phyloP scores from a whole-genome alignment of 139 green algal species.

The Chlorella vulgaris region DNA sequence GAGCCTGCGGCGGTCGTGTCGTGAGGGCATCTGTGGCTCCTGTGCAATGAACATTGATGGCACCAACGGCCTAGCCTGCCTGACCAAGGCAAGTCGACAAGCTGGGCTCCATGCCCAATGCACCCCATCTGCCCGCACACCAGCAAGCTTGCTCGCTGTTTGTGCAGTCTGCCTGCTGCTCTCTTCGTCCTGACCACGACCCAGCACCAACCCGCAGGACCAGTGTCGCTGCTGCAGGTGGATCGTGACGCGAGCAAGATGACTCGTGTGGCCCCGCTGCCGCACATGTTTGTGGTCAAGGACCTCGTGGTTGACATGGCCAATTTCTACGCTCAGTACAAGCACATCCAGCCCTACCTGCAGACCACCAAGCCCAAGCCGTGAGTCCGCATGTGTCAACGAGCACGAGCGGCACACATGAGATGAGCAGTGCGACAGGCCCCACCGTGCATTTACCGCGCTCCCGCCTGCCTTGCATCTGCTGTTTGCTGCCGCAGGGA shows the following conservation, averaged over 20 bases:
- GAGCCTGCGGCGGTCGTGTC: constrained; percentile 91
- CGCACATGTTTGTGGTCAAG: constrained; percentile 96
- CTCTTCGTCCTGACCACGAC: not conserved
- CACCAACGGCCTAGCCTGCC: constrained; percentile 94
- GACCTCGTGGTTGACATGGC: constrained; percentile 99
- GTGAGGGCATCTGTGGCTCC: constrained; percentile 98
- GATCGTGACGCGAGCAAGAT: constrained; percentile 50
- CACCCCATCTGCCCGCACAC: no score
- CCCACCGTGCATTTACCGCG: not conserved
- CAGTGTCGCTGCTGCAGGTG: constrained; percentile 59
- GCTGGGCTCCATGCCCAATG: no score
- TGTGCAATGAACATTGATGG: constrained; percentile 99
- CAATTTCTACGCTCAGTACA: constrained; percentile 99
- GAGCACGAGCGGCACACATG: no score
- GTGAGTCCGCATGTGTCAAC: not conserved
- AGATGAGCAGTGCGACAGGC: no score
- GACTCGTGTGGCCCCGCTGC: constrained; percentile 92
- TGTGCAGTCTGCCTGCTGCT: not conserved
- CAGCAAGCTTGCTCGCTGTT: not conserved
- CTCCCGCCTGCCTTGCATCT: not conserved
- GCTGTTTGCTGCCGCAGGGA: constrained; percentile 14
- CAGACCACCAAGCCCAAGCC: constrained; percentile 73
- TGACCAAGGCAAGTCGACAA: constrained; percentile 79
- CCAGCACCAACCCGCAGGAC: not conserved
- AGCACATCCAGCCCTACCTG: constrained; percentile 97